Percentiles rank a stretch among this genome's conserved stretches.
phyloP scores from a whole-genome alignment of 192 early-diverging fungal genomes.

The Backusella westeae region DNA sequence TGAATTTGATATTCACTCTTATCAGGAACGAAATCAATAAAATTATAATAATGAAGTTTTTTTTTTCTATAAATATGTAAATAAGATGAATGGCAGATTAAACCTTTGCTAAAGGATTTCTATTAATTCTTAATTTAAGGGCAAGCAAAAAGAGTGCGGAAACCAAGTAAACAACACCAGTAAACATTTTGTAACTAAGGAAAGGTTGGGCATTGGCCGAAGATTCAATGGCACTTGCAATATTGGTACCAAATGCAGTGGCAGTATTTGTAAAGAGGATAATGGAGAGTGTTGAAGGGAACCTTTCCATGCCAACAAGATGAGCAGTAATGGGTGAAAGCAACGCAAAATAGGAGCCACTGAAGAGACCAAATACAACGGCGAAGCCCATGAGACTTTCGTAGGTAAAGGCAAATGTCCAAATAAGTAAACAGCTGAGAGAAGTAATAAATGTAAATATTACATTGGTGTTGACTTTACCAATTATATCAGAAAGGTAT shows the following conservation, averaged over 20 bases:
- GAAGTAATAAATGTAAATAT: conserved; percentile 27
- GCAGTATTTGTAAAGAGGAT: conserved; percentile 20
- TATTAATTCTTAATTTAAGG: conserved; percentile 19
- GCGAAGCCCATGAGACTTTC: conserved; percentile 26
- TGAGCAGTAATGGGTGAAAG: conserved; percentile 25
- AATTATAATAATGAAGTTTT: no score
- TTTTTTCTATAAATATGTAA: no score
- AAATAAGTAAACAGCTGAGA: conserved; percentile 23
- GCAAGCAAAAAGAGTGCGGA: neutral
- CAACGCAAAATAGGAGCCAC: conserved; percentile 34
- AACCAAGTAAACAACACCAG: conserved; percentile 18
- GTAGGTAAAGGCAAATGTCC: conserved; percentile 36
- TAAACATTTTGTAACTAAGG: conserved; percentile 45
- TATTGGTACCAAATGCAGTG: conserved; percentile 31
- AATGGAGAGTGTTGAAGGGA: conserved; percentile 20
- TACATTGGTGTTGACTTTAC: conserved; percentile 29
- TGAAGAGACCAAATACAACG: conserved; percentile 31
- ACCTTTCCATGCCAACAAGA: conserved; percentile 25
- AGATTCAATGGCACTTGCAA: conserved; percentile 31
- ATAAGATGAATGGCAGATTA: neutral
- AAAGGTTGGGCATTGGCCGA: conserved; percentile 21
- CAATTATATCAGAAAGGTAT: conserved; percentile 29
- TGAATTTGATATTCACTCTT: no score
- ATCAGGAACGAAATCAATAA: no score
- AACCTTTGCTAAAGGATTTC: conserved; percentile 13